Evolutionary conservation across 192 early-diverging fungal species (phyloP), one percentile per base, ranked within the genome.

Genomic region (Umbelopsis vinacea): DNA sequence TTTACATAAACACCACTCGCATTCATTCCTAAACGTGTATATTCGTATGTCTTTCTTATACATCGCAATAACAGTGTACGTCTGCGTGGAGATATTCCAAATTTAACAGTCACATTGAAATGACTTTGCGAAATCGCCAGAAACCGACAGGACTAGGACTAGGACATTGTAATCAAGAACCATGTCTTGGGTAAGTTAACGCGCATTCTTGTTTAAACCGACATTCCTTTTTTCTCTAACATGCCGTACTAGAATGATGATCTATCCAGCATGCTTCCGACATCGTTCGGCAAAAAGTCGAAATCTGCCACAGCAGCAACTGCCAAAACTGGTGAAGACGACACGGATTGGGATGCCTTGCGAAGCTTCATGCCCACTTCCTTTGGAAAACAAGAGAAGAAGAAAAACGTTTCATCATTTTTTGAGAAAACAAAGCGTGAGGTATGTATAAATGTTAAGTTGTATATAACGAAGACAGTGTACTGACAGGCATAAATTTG

Each of bases 301-400:
- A 80, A 82, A 48, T 53, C 48, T 4, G 38, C 70, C 57, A 19
- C 52, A 35, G 52, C 21, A 57, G 35, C 71, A 54, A 69, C 76
- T 45, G 33, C 81, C n/a, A 21, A 8, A n/a, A 79, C 73, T 10
- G 66, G 63, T 47, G 55, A 52, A 8, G 35, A 33, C 6, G 75
- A 79, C 40, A 66, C 76, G 53, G 81, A 75, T 52, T 76, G 75
- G 72, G 82, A 82, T 48, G 67, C 81, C 12, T 72, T 88, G 10
- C 52, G 81, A 52, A 77, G 73, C 14, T 79, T 84, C 46, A 71
- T 88, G 71, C 87, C 87, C 21, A 83, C 71, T 10, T 83, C 87
- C 4, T 88, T 88, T 71, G 87, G 84, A 14, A 82, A 82, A 47
- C 76, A 85, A 63, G 72, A 80, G 33, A 50, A 72, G 40, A 72